These are phyloP conservation scores for Pleurotus salmoneostramineus DNA, from an alignment of 768 basidiomycete species.

Conservation along the genomic window DNA sequence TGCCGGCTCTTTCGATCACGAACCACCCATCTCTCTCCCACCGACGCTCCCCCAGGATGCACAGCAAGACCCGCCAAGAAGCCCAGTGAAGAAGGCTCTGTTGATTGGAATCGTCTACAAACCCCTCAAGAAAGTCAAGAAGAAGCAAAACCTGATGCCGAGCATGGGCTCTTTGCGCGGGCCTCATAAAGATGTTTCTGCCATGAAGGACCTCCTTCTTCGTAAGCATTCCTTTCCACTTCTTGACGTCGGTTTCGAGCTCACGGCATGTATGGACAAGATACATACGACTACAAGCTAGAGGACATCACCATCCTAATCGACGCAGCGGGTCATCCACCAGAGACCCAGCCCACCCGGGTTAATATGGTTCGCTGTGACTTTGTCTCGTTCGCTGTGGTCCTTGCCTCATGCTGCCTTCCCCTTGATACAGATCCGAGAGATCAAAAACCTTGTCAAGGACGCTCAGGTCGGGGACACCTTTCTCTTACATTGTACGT, in stretches of 20 bases:
- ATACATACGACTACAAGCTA: constrained; percentile 21
- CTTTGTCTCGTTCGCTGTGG: not conserved
- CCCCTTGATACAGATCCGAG: constrained; percentile 15
- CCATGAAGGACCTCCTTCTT: constrained; percentile 30
- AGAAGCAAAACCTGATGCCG: not conserved
- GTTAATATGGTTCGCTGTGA: constrained; percentile 25
- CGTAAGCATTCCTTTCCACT: constrained; percentile 20
- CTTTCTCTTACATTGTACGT: constrained; percentile 31
- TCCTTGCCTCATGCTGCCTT: not conserved
- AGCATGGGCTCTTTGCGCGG: constrained; percentile 16
- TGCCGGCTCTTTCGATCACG: too few relatives aligned
- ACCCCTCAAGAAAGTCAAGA: not conserved
- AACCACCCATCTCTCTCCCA: too few relatives aligned
- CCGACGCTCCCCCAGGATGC: too few relatives aligned
- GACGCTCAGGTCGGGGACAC: constrained; percentile 28
- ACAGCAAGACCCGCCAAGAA: not conserved
- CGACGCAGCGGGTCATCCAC: constrained; percentile 11
- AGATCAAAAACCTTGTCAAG: constrained; percentile 25
- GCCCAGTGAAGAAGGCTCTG: constrained; percentile 25
- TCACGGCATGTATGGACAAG: constrained; percentile 12
- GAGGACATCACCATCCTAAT: constrained; percentile 26
- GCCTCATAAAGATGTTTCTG: constrained; percentile 33
- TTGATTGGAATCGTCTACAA: constrained; percentile 31
- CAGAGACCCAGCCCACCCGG: constrained; percentile 19
- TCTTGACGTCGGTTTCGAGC: not conserved